These are phyloP conservation scores for Priceomyces medius DNA, from an alignment of 805 yeast genomes.

Conservation along the genomic window DNA sequence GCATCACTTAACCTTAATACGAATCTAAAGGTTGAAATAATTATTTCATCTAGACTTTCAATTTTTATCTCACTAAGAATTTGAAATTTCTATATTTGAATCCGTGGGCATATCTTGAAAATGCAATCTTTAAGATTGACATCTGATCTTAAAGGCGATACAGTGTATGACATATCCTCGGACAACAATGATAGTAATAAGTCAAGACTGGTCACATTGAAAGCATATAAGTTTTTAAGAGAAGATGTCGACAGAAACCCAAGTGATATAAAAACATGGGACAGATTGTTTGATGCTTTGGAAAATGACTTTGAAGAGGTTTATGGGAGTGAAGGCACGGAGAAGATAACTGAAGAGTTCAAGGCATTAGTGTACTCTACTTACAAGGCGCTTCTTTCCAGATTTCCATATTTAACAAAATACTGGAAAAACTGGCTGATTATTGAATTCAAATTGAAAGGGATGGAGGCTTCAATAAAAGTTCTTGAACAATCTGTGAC, in stretches of 20 bases:
- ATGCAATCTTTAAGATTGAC: neutral
- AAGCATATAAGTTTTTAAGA: constrained; percentile 1
- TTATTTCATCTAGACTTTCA: neutral
- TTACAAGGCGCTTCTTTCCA: constrained; percentile 38
- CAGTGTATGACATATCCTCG: neutral
- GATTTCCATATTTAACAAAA: constrained; percentile 58
- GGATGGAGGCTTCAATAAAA: constrained; percentile 49
- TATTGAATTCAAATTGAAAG: constrained; percentile 55
- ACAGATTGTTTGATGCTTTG: constrained; percentile 30
- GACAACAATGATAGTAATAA: neutral
- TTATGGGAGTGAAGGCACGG: constrained; percentile 6
- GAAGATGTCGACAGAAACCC: constrained; percentile 16
- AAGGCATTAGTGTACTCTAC: constrained; percentile 14
- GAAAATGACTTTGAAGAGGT: constrained; percentile 21
- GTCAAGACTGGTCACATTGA: neutral
- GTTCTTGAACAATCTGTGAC: constrained; percentile 46
- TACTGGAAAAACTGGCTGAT: constrained; percentile 66
- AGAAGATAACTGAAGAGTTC: constrained; percentile 15
- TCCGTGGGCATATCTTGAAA: no score
- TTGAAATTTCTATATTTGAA: no score
- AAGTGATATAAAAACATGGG: constrained; percentile 40
- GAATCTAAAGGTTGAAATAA: neutral
- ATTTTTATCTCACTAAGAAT: neutral
- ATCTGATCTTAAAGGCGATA: neutral
- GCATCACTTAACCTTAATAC: neutral